phyloP scores from a whole-genome alignment of 352 stramenopile species.

The Phytophthora sansomeana region DNA sequence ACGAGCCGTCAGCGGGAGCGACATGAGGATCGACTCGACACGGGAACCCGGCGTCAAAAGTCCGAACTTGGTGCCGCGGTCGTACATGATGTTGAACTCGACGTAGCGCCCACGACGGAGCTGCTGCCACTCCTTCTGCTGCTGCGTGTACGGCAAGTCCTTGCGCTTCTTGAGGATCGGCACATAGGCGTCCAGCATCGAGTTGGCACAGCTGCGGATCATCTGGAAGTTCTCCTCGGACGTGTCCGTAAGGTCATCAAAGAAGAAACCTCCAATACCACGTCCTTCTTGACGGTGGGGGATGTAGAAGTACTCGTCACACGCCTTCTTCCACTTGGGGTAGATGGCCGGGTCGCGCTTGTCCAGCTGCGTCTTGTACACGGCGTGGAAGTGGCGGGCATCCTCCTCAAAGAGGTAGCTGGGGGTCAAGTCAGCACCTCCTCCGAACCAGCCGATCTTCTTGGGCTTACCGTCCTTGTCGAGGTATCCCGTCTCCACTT shows the following conservation, averaged over 20 bases:
- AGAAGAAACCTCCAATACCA: slow-evolving; percentile 98
- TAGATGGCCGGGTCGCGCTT: slow-evolving; percentile 95
- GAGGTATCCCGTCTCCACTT: slow-evolving; percentile 88
- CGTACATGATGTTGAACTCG: slow-evolving; percentile 99
- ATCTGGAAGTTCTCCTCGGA: slow-evolving; percentile 90
- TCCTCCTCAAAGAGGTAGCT: slow-evolving; percentile 97
- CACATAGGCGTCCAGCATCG: slow-evolving; percentile 94
- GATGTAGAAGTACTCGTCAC: slow-evolving; percentile 99
- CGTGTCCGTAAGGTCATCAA: slow-evolving; percentile 97
- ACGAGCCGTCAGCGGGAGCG: slow-evolving; percentile 95
- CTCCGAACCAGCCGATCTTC: slow-evolving; percentile 95
- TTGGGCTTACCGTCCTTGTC: slow-evolving; percentile 84
- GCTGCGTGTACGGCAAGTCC: slow-evolving; percentile 94
- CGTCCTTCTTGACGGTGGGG: slow-evolving; percentile 95
- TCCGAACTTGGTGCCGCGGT: slow-evolving; percentile 98
- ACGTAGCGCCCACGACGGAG: slow-evolving; percentile 97
- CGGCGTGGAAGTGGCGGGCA: slow-evolving; percentile 97
- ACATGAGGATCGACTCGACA: slow-evolving; percentile 99
- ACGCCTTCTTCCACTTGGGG: slow-evolving; percentile 96
- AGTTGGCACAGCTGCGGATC: slow-evolving; percentile 79
- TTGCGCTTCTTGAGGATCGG: slow-evolving; percentile 97
- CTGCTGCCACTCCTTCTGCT: slow-evolving; percentile 99
- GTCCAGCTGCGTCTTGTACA: slow-evolving; percentile 95
- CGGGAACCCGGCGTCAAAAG: slow-evolving; percentile 96
- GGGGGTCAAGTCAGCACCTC: slow-evolving; percentile 97